phyloP scores from a whole-genome alignment of 139 green algal species.

The Eudorina sp. region DNA sequence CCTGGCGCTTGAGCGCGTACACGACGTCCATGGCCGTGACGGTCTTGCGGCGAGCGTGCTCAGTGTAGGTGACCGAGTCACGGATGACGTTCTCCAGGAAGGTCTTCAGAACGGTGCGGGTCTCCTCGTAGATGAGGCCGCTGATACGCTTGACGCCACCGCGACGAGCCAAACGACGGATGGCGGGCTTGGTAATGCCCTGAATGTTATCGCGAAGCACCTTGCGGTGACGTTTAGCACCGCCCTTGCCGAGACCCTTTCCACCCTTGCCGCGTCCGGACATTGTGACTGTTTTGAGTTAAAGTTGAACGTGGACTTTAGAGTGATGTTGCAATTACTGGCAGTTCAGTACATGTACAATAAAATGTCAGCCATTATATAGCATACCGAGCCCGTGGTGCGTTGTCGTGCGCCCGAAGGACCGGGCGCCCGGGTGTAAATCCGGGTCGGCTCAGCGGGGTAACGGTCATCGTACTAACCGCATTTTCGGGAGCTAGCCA shows the following conservation, averaged over 20 bases:
- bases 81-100: constrained; percentile 96
- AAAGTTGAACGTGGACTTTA: too few species aligned
- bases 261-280: constrained; percentile 85
- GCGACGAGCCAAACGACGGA: constrained; percentile 88
- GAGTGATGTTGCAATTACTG: too few species aligned
- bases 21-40: constrained; percentile 97
- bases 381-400: too few species aligned
- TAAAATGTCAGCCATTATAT: too few species aligned
- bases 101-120: constrained; percentile 90
- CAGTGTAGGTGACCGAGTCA: constrained; percentile 97
- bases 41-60: constrained; percentile 96
- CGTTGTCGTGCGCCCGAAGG: too few species aligned
- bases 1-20: constrained; percentile 96
- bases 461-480: too few species aligned
- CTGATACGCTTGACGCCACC: constrained; percentile 91
- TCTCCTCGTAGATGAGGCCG: constrained; percentile 95
- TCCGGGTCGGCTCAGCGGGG: too few species aligned
- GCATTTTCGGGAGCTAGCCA: too few species aligned
- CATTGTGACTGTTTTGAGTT: not conserved
- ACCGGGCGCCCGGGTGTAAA: too few species aligned
- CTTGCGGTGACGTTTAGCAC: constrained; percentile 94
- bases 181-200: constrained; percentile 96
- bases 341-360: too few species aligned
- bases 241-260: constrained; percentile 93
- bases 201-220: constrained; percentile 95